Conservation (phyloP, 352 stramenopile genomes). For the Phytophthora syringae region DNA sequence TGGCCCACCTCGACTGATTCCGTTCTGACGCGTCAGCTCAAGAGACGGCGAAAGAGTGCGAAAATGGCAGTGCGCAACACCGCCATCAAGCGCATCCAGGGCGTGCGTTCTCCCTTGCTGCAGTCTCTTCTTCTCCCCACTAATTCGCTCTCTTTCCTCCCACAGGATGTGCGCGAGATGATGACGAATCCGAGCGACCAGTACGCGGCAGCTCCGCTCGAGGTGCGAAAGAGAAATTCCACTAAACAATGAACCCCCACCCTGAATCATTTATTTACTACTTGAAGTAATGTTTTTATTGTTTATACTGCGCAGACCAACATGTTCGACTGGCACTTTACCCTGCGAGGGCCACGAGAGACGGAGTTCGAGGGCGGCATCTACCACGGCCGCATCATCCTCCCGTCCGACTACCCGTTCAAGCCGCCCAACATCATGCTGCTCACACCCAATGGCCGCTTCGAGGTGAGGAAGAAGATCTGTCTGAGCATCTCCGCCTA, state of each 20-base stretch:
- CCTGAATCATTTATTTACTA: too few species aligned
- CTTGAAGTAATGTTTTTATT: background rate
- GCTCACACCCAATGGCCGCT: slow-evolving; percentile 96
- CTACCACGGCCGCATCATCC: slow-evolving; percentile 98
- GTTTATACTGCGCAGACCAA: slow-evolving; percentile 56
- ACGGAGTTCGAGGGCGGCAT: slow-evolving; percentile 97
- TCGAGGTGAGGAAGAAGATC: slow-evolving; percentile 98
- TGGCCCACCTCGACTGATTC: slow-evolving; percentile 7
- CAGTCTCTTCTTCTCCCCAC: background rate
- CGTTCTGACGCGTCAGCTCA: slow-evolving; percentile 22
- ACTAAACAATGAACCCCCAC: too few species aligned
- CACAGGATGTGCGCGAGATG: slow-evolving; percentile 88
- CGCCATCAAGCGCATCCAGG: slow-evolving; percentile 87
- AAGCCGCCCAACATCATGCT: slow-evolving; percentile 99
- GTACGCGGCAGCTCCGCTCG: slow-evolving; percentile 77
- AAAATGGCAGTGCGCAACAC: slow-evolving; percentile 76
- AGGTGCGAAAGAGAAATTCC: slow-evolving; percentile 38
- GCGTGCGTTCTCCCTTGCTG: slow-evolving; percentile 39
- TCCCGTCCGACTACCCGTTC: slow-evolving; percentile 95
- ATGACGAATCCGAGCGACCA: slow-evolving; percentile 89
- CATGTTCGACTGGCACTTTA: slow-evolving; percentile 98
- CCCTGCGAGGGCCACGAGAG: slow-evolving; percentile 95
- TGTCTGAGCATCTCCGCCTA: slow-evolving; percentile 98
- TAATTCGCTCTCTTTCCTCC: background rate
- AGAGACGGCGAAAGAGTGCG: slow-evolving; percentile 15